Evolutionary conservation across 2,329 filamentous ascomycete species (phyloP).

Genomic region (Cryphonectria japonica): DNA sequence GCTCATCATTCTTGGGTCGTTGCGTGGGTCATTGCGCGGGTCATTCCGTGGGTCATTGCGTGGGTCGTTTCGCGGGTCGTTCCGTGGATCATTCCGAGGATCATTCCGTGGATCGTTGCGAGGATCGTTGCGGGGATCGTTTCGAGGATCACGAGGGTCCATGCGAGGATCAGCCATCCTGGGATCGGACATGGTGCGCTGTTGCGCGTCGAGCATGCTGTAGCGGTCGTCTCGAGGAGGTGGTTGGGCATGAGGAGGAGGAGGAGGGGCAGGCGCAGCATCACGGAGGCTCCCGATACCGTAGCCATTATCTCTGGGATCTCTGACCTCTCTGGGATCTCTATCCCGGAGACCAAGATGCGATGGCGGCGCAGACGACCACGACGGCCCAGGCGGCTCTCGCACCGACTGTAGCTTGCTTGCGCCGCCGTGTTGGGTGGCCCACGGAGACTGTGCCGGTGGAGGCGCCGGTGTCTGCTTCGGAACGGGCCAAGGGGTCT

Average conservation of each 20-base stretch:
- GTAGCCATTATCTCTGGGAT: conserved; percentile 25
- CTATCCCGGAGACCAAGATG: conserved; percentile 34
- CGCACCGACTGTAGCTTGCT: conserved; percentile 42
- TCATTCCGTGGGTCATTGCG: not conserved
- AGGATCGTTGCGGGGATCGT: not conserved
- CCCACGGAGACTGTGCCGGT: conserved; percentile 44
- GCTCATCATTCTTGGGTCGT: conserved; percentile 20
- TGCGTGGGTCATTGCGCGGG: not conserved
- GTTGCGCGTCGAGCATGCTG: conserved; percentile 22
- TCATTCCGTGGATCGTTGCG: conserved; percentile 4
- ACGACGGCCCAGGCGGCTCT: conserved; percentile 41
- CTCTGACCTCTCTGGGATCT: conserved; percentile 17
- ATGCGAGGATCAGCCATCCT: conserved; percentile 27
- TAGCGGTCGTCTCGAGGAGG: conserved; percentile 25
- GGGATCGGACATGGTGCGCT: conserved; percentile 20
- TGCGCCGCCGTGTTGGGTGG: conserved; percentile 42
- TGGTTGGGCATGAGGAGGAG: not conserved
- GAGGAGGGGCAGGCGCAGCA: not conserved
- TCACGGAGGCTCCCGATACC: conserved; percentile 22
- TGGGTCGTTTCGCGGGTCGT: not conserved
- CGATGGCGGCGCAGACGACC: conserved; percentile 36
- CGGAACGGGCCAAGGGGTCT: conserved; percentile 40
- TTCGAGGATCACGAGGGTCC: conserved; percentile 22
- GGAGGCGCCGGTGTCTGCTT: conserved; percentile 40
- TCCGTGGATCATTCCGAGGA: not conserved